phyloP scores from a whole-genome alignment of 2,329 filamentous ascomycete species.

The Botryotinia convoluta region DNA sequence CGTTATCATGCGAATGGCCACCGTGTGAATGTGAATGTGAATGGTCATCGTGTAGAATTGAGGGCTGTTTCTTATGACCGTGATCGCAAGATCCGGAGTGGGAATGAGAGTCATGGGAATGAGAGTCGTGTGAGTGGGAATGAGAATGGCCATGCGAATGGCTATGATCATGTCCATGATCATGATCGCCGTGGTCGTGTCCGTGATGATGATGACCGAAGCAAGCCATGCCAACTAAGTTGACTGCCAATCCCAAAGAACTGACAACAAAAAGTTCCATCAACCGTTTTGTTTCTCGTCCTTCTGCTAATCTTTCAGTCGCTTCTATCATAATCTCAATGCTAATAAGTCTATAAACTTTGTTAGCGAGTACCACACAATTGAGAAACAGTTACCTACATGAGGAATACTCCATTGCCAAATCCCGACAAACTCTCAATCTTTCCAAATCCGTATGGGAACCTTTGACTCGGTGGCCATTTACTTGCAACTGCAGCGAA shows the following conservation, averaged over 20 bases:
- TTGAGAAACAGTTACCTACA: conserved; percentile 53
- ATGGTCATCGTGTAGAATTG: conserved; percentile 32
- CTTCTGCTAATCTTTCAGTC: conserved; percentile 80
- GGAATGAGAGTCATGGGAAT: conserved; percentile 29
- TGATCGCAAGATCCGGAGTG: conserved; percentile 31
- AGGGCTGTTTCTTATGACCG: conserved; percentile 24
- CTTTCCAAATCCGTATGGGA: conserved; percentile 95
- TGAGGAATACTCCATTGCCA: conserved; percentile 90
- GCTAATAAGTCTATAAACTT: conserved; percentile 71
- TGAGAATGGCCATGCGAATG: conserved; percentile 39
- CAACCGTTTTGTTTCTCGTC: conserved; percentile 78
- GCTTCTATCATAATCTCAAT: conserved; percentile 96
- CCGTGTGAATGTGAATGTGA: conserved; percentile 39
- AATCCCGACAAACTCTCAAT: conserved; percentile 95
- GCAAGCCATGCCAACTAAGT: conserved; percentile 74
- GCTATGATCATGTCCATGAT: conserved; percentile 39
- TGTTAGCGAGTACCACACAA: conserved; percentile 23
- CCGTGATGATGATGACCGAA: conserved; percentile 42
- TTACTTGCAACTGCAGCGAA: conserved; percentile 94
- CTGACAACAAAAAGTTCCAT: conserved; percentile 88
- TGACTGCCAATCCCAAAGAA: conserved; percentile 80
- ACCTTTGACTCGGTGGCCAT: conserved; percentile 85
- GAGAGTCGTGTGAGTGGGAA: conserved; percentile 35
- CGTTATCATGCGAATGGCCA: conserved; percentile 67
- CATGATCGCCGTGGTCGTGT: conserved; percentile 44